These are phyloP conservation scores for Rachicladosporium sp. DNA, from an alignment of 2,329 filamentous ascomycete genomes.

Conservation along the genomic window DNA sequence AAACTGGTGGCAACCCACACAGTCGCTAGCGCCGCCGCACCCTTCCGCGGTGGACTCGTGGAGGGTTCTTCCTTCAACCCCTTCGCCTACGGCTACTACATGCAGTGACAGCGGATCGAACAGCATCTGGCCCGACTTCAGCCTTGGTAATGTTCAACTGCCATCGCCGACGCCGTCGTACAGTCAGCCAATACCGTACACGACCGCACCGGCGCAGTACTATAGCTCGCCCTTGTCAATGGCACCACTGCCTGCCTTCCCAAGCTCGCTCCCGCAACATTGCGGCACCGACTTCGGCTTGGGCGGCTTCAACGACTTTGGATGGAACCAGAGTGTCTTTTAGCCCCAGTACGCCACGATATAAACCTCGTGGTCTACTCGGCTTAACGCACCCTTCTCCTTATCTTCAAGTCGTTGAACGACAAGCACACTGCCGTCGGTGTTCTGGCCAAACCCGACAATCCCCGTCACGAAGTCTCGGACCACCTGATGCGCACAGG, in stretches of 20 bases:
- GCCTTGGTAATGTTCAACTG: conserved; percentile 57
- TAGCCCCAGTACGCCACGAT: conserved; percentile 61
- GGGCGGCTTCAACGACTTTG: conserved; percentile 63
- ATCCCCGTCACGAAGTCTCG: conserved; percentile 11
- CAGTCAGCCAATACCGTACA: conserved; percentile 52
- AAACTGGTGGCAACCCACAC: conserved; percentile 60
- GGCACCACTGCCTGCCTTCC: conserved; percentile 62
- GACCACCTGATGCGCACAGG: conserved; percentile 28
- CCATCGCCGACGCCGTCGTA: conserved; percentile 70
- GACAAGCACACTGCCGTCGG: conserved; percentile 19
- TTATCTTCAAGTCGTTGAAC: conserved; percentile 13
- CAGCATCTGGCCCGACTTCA: conserved; percentile 69
- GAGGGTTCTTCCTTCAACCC: conserved; percentile 83
- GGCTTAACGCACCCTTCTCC: background rate
- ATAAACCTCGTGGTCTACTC: conserved; percentile 28
- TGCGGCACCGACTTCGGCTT: conserved; percentile 57
- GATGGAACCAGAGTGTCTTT: conserved; percentile 81
- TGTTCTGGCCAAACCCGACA: conserved; percentile 32
- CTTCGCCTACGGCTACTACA: conserved; percentile 56
- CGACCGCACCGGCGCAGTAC: conserved; percentile 45
- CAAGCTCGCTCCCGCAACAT: conserved; percentile 71
- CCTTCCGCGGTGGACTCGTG: conserved; percentile 70
- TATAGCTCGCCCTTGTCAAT: conserved; percentile 68
- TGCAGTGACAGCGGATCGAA: conserved; percentile 58
- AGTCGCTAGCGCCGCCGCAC: conserved; percentile 46